Evolutionary conservation across 2,329 filamentous ascomycete genomes (phyloP).

Genomic region (Ustulina deusta): DNA sequence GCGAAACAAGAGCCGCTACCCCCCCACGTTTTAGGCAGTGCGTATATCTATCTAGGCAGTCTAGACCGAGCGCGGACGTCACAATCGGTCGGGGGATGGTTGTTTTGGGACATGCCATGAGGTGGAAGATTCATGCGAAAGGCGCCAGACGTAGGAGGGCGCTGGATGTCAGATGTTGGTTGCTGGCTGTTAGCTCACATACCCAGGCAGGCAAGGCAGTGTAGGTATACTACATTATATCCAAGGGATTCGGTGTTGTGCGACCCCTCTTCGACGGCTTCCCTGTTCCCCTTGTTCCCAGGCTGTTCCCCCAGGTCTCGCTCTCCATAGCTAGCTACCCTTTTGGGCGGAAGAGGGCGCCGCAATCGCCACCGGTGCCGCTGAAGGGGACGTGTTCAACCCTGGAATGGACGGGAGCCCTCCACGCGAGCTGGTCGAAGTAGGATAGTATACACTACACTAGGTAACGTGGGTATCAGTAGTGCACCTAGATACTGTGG

Average conservation of each 20-base stretch:
- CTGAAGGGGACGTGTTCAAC: background rate
- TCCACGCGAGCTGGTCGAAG: background rate
- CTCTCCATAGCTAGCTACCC: conserved; percentile 8
- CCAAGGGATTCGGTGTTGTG: background rate
- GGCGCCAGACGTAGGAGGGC: background rate
- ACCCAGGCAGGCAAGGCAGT: no score
- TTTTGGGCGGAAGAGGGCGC: conserved; percentile 19
- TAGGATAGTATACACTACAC: no score
- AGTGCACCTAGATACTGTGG: no score
- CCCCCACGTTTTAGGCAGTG: conserved; percentile 25
- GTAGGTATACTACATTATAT: background rate
- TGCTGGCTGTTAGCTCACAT: background rate
- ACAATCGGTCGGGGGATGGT: background rate
- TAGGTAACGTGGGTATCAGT: no score
- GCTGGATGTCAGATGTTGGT: background rate
- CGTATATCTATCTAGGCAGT: background rate
- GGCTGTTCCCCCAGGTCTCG: background rate
- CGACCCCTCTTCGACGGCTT: conserved; percentile 19
- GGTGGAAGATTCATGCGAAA: background rate
- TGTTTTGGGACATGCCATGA: conserved; percentile 3
- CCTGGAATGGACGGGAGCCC: background rate
- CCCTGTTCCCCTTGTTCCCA: conserved; percentile 7
- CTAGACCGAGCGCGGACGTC: background rate
- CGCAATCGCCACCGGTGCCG: background rate
- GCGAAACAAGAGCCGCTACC: conserved; percentile 29